Evolutionary conservation across 371 early-diverging fungal genomes (phyloP), one percentile per base, ranked within the genome.

Genomic region (Mucor plumbeus): DNA sequence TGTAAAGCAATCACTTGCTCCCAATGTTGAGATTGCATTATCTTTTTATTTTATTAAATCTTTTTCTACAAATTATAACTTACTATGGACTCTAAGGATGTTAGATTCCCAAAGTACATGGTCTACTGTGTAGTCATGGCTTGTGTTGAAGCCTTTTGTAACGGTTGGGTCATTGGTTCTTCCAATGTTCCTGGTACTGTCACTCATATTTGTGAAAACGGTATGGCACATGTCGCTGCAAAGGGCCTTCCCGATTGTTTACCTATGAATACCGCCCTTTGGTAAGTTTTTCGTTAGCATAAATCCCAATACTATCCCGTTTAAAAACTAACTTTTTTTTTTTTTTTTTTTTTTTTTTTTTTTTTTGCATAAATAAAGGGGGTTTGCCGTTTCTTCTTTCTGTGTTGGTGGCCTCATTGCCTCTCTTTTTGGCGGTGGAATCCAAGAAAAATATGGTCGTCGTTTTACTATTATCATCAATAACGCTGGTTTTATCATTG

Each of bases 381-480:
- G 88, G 13, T 73, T 91, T 53, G 86, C 89, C 3, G 87, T 90
- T 7, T 85, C 89, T 1, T 75, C 86, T n/a, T 87, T 86, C 58
- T 85, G 88, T 50, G 64, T 92, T 8, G 93, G 94, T 47, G 95
- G 94, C 4, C 66, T 91, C 7, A 48, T 87, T 4, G 93, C 91
- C 33, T 90, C 89, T 11, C 72, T 93, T 4, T 62, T 61, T 9
- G 91, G 88, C 21, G 90, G 90, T 9, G 64, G 63, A 0, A 64
- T 89, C 2, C 82, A 87, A 61, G 83, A 84, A 54, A 59, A 62
- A 19, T 72, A 84, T 48, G 94, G 94, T 31, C 90, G 94, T 21
- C 80, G 86, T 47, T 75, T 75, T 0, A 79, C 89, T 1, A 76
- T 95, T 26, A 61, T 90, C 6, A 71, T 77, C n/a, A 87, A 85